phyloP scores from a whole-genome alignment of 768 basidiomycete species.

The Hemileccinum rubropunctum region DNA sequence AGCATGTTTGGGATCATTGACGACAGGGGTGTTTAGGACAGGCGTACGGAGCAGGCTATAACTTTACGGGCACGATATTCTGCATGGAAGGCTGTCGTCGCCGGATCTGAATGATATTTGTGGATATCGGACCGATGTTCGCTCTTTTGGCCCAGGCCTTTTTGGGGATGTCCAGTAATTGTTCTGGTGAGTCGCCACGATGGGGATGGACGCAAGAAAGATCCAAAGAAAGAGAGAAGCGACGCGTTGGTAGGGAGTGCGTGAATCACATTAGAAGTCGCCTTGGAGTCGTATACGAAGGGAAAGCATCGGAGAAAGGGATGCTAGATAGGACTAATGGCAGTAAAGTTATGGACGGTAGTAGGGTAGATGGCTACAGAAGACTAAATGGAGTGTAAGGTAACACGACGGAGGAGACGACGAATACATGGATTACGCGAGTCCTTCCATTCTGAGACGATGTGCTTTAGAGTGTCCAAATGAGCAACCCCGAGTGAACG shows the following conservation, averaged over 20 bases:
- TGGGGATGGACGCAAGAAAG: no score
- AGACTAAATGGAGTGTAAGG: conserved; percentile 5
- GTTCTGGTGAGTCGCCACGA: no score
- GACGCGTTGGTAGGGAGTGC: not conserved
- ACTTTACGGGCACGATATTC: not conserved
- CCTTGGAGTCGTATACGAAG: no score
- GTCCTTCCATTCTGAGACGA: conserved; percentile 18
- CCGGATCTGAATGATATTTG: no score
- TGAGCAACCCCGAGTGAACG: not conserved
- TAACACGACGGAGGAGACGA: not conserved
- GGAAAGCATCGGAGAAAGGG: no score
- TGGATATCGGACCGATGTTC: not conserved
- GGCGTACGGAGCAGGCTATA: conserved; percentile 52
- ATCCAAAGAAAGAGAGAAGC: conserved; percentile 3
- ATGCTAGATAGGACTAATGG: no score
- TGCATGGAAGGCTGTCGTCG: no score
- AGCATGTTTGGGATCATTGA: conserved; percentile 44
- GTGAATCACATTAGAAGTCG: not conserved
- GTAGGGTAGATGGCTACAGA: conserved; percentile 1
- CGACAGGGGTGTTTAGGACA: conserved; percentile 63
- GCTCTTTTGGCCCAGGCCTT: not conserved
- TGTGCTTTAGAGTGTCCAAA: conserved; percentile 13
- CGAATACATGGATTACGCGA: conserved; percentile 14
- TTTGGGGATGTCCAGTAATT: no score
- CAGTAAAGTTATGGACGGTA: conserved; percentile 3